Conservation (phyloP, 495 filamentous ascomycete species). For the Thermothielavioides terrestris region DNA sequence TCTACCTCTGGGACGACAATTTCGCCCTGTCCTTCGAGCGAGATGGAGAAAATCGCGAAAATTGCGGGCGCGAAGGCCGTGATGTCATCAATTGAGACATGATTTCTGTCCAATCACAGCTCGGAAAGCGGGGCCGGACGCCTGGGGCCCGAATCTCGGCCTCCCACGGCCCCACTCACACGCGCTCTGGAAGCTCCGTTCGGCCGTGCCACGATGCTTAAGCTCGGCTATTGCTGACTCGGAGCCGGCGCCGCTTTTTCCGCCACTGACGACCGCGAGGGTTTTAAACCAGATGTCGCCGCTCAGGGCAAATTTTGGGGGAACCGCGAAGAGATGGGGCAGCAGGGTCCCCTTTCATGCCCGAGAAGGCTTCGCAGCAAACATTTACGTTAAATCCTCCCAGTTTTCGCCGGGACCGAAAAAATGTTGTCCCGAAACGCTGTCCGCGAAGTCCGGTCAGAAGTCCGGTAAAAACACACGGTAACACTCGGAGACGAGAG, state of each 20-base stretch:
- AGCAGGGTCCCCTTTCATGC: too few relatives aligned
- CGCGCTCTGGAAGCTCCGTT: constrained; percentile 3
- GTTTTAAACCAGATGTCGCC: too few relatives aligned
- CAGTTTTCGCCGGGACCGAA: too few relatives aligned
- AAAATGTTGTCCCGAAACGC: too few relatives aligned
- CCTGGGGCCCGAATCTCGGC: not conserved
- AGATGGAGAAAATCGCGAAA: not conserved
- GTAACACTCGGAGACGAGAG: too few relatives aligned
- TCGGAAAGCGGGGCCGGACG: not conserved
- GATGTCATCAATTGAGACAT: constrained; percentile 10
- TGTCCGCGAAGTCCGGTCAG: too few relatives aligned
- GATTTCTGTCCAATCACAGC: constrained; percentile 5
- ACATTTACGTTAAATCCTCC: too few relatives aligned
- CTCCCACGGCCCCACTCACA: not conserved
- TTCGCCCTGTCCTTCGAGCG: not conserved
- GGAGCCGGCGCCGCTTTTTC: not conserved
- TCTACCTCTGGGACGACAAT: not conserved
- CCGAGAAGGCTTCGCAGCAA: too few relatives aligned
- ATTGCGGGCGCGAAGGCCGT: not conserved
- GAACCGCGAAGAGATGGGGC: too few relatives aligned
- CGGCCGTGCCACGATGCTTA: not conserved
- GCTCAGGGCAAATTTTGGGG: too few relatives aligned
- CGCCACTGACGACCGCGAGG: too few relatives aligned
- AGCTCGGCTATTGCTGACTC: constrained; percentile 12
- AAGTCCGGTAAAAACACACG: too few relatives aligned